Conservation (phyloP, 768 basidiomycete species). For the Calocybe indica region DNA sequence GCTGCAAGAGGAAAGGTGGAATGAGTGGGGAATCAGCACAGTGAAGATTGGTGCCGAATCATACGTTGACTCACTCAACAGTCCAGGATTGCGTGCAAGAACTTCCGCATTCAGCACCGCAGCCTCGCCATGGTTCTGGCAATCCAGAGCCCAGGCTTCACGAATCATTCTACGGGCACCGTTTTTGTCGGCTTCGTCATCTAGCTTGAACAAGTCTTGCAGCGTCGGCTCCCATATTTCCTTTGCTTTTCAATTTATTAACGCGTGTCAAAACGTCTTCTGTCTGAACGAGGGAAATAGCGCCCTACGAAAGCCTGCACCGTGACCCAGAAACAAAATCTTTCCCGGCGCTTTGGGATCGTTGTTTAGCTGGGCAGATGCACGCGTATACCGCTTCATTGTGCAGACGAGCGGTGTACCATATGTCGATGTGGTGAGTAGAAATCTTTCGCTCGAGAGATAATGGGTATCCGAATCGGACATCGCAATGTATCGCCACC, state of each 20-base stretch:
- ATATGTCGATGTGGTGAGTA: slow-evolving; percentile 19
- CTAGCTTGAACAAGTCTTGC: slow-evolving; percentile 18
- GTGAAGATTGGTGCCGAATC: too few species aligned
- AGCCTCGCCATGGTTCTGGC: slow-evolving; percentile 33
- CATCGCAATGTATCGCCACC: too few species aligned
- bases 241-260: slow-evolving; percentile 20
- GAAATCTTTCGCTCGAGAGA: slow-evolving; percentile 19
- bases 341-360: slow-evolving; percentile 10
- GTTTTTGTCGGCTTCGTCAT: slow-evolving; percentile 9
- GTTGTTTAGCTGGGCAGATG: background rate
- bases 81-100: slow-evolving; percentile 13
- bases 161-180: slow-evolving; percentile 17
- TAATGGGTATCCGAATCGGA: too few species aligned
- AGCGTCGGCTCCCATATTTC: slow-evolving; percentile 34
- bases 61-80: slow-evolving; percentile 15
- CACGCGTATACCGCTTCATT: slow-evolving; percentile 22
- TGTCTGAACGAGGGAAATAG: too few species aligned
- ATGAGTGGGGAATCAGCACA: too few species aligned
- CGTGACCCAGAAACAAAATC: slow-evolving; percentile 21
- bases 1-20: background rate
- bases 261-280: background rate
- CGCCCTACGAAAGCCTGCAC: slow-evolving; percentile 24
- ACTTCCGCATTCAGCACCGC: slow-evolving; percentile 23
- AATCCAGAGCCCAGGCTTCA: slow-evolving; percentile 35
- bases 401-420: slow-evolving; percentile 18